These are phyloP conservation scores for Rhodotorula glutinis DNA, from an alignment of 1,284 basidiomycete species.

Conservation along the genomic window DNA sequence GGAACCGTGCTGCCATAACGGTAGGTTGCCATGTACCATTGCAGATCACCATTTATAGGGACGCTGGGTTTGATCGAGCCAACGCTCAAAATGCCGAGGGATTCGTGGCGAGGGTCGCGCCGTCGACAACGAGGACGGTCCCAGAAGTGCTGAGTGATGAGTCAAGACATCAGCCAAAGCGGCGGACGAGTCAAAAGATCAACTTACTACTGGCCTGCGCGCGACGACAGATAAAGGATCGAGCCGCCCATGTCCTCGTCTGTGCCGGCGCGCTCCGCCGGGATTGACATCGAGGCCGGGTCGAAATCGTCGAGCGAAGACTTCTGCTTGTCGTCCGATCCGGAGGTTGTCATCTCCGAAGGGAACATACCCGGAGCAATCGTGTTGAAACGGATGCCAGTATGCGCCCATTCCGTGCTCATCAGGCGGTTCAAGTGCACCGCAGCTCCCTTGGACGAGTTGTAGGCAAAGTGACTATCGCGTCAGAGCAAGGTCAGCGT, in stretches of 20 bases:
- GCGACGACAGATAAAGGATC: constrained; percentile 14
- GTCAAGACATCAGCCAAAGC: neutral
- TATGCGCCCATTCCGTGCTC: constrained; percentile 67
- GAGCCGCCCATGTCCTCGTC: constrained; percentile 30
- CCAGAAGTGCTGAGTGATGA: constrained; percentile 14
- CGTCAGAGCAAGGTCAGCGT: neutral
- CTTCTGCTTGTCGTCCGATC: constrained; percentile 53
- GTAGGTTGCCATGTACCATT: too few relatives aligned
- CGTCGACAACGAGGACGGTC: constrained; percentile 20
- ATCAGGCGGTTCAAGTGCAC: constrained; percentile 70
- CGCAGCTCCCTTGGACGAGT: constrained; percentile 67
- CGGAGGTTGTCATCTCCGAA: constrained; percentile 63
- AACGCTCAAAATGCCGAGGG: constrained; percentile 15
- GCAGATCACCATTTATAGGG: too few relatives aligned
- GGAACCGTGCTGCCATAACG: too few relatives aligned
- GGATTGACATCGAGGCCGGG: constrained; percentile 15
- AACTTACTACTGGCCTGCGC: constrained; percentile 24
- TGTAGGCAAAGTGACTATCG: constrained; percentile 10
- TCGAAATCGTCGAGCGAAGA: constrained; percentile 42
- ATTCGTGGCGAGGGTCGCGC: constrained; percentile 18
- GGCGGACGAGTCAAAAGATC: too few relatives aligned
- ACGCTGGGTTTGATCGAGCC: too few relatives aligned
- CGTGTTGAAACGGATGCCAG: constrained; percentile 61
- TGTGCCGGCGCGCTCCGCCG: constrained; percentile 24
- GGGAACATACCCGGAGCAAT: constrained; percentile 59